Evolutionary conservation across 2,329 filamentous ascomycete species (phyloP).

Genomic region (Akanthomyces lecanii): DNA sequence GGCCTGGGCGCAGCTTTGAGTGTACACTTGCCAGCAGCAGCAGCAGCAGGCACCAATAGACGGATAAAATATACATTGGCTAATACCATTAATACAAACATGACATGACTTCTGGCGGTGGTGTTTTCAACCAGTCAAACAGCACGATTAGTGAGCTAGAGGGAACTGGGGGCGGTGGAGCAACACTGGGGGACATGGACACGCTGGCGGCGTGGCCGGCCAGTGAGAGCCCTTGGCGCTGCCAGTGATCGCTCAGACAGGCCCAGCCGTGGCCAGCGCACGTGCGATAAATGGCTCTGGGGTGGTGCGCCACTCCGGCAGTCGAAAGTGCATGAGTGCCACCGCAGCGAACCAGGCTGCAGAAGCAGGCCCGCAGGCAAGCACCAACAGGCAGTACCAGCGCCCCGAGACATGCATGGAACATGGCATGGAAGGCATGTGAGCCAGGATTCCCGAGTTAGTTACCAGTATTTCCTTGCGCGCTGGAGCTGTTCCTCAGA

Average conservation of each 20-base stretch:
- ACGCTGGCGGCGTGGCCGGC: not conserved
- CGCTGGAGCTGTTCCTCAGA: too few species aligned
- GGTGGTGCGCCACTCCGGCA: not conserved
- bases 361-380: not conserved
- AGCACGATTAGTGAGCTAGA: not conserved
- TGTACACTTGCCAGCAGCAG: not conserved
- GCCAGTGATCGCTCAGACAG: not conserved
- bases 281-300: not conserved
- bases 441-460: not conserved
- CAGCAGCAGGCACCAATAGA: not conserved
- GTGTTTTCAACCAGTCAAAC: too few species aligned
- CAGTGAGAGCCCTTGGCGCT: not conserved
- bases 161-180: not conserved
- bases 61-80: not conserved
- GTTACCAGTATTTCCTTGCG: not conserved
- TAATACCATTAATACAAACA: not conserved
- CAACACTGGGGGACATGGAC: not conserved
- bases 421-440: not conserved
- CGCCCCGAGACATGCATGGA: not conserved
- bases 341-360: not conserved
- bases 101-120: too few species aligned
- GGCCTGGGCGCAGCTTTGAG: not conserved
- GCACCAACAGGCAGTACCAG: not conserved
- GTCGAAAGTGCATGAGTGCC: too few species aligned
- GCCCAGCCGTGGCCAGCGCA: not conserved